A percentile compares a stretch with the other conserved stretches of the same genome.
These are phyloP conservation scores for Solanum paucissectum DNA, from an alignment of 257 asterid species.

Conservation along the genomic window DNA sequence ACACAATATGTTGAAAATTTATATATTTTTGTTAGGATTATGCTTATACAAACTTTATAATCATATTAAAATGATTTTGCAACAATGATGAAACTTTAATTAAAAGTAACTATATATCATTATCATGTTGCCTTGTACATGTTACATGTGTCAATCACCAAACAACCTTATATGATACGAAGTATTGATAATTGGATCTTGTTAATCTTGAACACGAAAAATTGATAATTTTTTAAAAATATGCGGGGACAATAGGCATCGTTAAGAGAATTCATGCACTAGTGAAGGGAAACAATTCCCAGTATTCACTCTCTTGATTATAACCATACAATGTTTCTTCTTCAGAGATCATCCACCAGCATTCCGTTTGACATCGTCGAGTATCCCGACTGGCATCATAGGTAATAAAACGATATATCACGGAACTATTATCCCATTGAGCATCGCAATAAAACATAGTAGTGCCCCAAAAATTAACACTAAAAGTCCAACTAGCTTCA, in stretches of 20 bases:
- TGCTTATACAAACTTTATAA: neutral
- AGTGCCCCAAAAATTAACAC: slow-evolving; percentile 13
- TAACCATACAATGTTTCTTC: slow-evolving; percentile 20
- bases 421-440: slow-evolving; percentile 8
- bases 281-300: slow-evolving; percentile 13
- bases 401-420: slow-evolving; percentile 20
- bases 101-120: neutral
- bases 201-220: neutral
- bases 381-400: slow-evolving; percentile 18
- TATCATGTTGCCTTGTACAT: neutral
- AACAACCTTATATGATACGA: neutral
- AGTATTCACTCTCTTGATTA: slow-evolving; percentile 5
- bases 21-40: neutral
- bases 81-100: neutral
- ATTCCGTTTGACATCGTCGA: slow-evolving; percentile 4
- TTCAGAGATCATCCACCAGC: slow-evolving; percentile 31
- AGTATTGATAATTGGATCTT: neutral
- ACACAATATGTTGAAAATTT: neutral
- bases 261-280: neutral
- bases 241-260: fast-evolving
- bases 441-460: slow-evolving; percentile 32
- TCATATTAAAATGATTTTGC: neutral
- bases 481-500: slow-evolving; percentile 18
- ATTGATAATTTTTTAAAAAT: neutral
- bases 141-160: neutral